These are phyloP conservation scores for Tagetes erecta DNA, from an alignment of 129 eudicot genomes.

Conservation along the genomic window DNA sequence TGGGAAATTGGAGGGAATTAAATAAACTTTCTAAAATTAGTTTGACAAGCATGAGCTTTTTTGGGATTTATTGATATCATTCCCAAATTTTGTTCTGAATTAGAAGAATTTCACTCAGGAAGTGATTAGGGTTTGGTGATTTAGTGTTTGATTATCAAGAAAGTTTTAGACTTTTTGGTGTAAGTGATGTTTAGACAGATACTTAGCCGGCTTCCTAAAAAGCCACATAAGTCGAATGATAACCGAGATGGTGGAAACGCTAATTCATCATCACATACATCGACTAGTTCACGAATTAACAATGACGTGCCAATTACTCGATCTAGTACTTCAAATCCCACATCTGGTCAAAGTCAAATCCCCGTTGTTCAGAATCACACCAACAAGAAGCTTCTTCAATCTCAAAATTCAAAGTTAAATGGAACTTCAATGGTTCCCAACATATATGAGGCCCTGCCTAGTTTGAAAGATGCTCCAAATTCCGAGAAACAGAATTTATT, in stretches of 20 bases:
- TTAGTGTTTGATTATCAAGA: slow-evolving; percentile 20
- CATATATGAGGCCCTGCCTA: slow-evolving; percentile 51
- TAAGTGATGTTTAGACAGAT: slow-evolving; percentile 56
- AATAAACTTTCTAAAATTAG: slow-evolving; percentile 27
- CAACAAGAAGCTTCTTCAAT: slow-evolving; percentile 39
- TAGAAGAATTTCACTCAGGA: slow-evolving; percentile 18
- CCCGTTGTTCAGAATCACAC: slow-evolving; percentile 31
- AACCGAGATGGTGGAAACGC: slow-evolving; percentile 53
- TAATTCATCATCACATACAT: slow-evolving; percentile 42
- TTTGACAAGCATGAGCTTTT: background rate
- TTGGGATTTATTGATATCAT: slow-evolving; percentile 8
- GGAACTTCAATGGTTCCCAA: slow-evolving; percentile 29
- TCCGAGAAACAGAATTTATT: slow-evolving; percentile 59
- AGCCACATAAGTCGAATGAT: slow-evolving; percentile 54
- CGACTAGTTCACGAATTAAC: slow-evolving; percentile 43
- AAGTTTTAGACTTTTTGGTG: slow-evolving; percentile 19
- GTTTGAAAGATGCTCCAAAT: slow-evolving; percentile 53
- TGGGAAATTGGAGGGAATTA: slow-evolving; percentile 24
- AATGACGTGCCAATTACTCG: slow-evolving; percentile 28
- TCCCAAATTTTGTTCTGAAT: too few relatives aligned
- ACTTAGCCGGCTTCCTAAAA: slow-evolving; percentile 63
- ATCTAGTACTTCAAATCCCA: slow-evolving; percentile 31
- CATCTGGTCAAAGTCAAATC: slow-evolving; percentile 5
- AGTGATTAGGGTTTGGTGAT: background rate
- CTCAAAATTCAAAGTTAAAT: slow-evolving; percentile 36